Percentiles rank a stretch among this genome's conserved stretches.
phyloP scores from a whole-genome alignment of 2,329 filamentous ascomycete species.

The Fusarium multiceps region DNA sequence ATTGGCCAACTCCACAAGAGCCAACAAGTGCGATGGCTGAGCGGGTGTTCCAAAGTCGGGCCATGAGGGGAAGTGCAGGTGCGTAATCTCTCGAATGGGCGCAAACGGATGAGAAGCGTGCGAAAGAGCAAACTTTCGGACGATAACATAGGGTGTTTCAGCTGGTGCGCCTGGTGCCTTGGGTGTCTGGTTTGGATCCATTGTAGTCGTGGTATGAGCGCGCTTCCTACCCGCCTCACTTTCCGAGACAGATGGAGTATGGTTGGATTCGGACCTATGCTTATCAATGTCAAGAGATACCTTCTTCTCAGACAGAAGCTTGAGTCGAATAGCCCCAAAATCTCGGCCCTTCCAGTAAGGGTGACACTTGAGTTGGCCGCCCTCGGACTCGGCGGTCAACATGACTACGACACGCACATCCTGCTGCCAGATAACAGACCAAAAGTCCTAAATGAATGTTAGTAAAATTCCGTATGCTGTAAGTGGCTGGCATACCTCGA shows the following conservation, averaged over 20 bases:
- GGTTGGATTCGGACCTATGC: conserved; percentile 56
- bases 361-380: conserved; percentile 93
- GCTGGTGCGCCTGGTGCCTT: conserved; percentile 47
- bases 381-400: conserved; percentile 93
- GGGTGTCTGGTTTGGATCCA: conserved; percentile 51
- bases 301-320: conserved; percentile 82
- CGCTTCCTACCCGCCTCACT: conserved; percentile 61
- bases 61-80: conserved; percentile 96
- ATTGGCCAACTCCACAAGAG: conserved; percentile 89
- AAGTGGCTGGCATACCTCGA: conserved; percentile 70
- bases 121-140: conserved; percentile 87
- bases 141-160: conserved; percentile 79
- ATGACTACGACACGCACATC: conserved; percentile 95
- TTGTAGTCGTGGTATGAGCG: conserved; percentile 64
- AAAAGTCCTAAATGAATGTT: conserved; percentile 79
- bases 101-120: conserved; percentile 83
- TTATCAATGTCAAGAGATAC: conserved; percentile 79
- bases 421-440: conserved; percentile 97
- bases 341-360: conserved; percentile 87
- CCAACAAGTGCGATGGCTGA: conserved; percentile 86
- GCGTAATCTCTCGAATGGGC: conserved; percentile 90
- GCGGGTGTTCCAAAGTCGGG: conserved; percentile 96
- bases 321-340: conserved; percentile 82
- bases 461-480: conserved; percentile 27
- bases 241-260: conserved; percentile 39